These are phyloP conservation scores for Pisolithus thermaeus DNA, from an alignment of 1,284 basidiomycete species.

Conservation along the genomic window DNA sequence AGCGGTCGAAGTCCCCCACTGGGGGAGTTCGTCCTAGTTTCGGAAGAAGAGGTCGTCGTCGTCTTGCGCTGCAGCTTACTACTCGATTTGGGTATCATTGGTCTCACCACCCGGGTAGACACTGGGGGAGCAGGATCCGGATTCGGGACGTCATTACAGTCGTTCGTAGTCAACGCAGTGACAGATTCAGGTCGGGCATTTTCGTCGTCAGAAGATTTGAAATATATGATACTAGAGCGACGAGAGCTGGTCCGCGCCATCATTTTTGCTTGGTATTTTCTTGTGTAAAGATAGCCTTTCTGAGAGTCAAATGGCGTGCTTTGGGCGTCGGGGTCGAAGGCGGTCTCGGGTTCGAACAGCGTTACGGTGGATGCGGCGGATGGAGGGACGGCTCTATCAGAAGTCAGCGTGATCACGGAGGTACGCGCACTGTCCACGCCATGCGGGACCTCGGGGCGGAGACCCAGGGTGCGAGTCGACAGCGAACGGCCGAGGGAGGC, in stretches of 20 bases:
- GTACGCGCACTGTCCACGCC: conserved; percentile 44
- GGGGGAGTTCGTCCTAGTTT: conserved; percentile 31
- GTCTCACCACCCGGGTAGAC: conserved; percentile 45
- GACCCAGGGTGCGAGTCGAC: conserved; percentile 43
- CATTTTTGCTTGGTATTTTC: conserved; percentile 29
- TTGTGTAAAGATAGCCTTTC: conserved; percentile 26
- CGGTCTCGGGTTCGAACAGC: conserved; percentile 43
- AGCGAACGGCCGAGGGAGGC: conserved; percentile 31
- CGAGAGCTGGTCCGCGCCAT: conserved; percentile 25
- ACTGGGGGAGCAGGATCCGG: conserved; percentile 37
- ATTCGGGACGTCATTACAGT: conserved; percentile 20
- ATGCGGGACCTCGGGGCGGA: conserved; percentile 44
- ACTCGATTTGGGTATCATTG: conserved; percentile 45
- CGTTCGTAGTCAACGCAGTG: conserved; percentile 22
- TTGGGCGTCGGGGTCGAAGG: conserved; percentile 45
- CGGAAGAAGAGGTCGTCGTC: conserved; percentile 16
- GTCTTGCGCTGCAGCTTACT: conserved; percentile 39
- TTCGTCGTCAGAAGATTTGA: conserved; percentile 47
- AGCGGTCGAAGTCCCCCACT: conserved; percentile 51
- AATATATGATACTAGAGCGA: conserved; percentile 59
- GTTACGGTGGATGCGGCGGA: conserved; percentile 57
- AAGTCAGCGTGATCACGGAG: conserved; percentile 41
- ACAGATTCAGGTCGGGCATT: conserved; percentile 2
- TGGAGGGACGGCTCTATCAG: conserved; percentile 25
- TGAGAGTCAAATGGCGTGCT: conserved; percentile 56